phyloP scores from a whole-genome alignment of 2,329 filamentous ascomycete species.

The Botryotinia convoluta region DNA sequence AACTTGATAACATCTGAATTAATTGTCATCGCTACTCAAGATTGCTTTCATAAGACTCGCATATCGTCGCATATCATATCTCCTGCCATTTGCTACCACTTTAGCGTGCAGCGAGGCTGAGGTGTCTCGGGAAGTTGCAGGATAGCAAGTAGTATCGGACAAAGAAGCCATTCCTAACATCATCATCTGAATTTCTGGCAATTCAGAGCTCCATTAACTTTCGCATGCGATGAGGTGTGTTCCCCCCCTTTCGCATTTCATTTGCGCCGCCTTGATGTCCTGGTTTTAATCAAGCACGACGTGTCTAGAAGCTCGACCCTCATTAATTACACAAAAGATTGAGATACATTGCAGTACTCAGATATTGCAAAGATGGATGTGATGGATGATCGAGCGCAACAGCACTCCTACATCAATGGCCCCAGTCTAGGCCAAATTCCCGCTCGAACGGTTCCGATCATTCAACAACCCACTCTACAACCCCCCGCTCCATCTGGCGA shows the following conservation, averaged over 20 bases:
- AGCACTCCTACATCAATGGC: slow-evolving; percentile 32
- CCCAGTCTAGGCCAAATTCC: slow-evolving; percentile 30
- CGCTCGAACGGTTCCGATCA: slow-evolving; percentile 52
- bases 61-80: not conserved
- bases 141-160: slow-evolving; percentile 19
- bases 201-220: slow-evolving; percentile 5
- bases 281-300: not conserved
- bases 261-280: not conserved
- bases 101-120: slow-evolving; percentile 32
- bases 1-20: not conserved
- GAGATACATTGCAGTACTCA: slow-evolving; percentile 21
- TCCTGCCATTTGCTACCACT: not conserved
- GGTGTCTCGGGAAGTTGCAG: slow-evolving; percentile 34
- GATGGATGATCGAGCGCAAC: slow-evolving; percentile 35
- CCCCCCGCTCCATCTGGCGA: slow-evolving; percentile 58
- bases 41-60: slow-evolving; percentile 5
- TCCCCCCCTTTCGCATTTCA: slow-evolving; percentile 6
- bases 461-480: slow-evolving; percentile 55
- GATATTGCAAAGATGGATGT: slow-evolving; percentile 37
- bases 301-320: slow-evolving; percentile 3
- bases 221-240: slow-evolving; percentile 18
- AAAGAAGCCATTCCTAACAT: slow-evolving; percentile 19
- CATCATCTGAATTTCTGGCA: not conserved
- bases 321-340: slow-evolving; percentile 4
- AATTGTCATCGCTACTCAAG: not conserved